Base-by-base conservation (phyloP, 2,329 filamentous ascomycete genomes). In the Phyllosticta citribraziliensis region DNA sequence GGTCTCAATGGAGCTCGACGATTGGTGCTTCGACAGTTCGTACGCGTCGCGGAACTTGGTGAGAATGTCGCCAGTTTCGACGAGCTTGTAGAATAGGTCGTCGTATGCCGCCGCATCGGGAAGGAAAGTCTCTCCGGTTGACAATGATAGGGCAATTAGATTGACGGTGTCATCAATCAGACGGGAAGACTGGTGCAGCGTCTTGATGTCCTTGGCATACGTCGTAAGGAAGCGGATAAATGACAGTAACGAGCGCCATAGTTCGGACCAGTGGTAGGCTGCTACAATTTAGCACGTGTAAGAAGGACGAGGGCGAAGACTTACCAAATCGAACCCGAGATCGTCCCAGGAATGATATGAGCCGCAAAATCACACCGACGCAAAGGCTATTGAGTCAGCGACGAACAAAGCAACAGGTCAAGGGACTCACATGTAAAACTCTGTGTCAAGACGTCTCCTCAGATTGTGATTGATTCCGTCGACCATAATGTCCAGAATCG, bases 61-160 rank as follows among this genome's bases (percentile, higher is more conserved):
- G 22, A 97, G 81, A 12, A 90, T 82, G 56, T 96, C 90, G 11
- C 92, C 91, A 1, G 88, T 89, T 74, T 99, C 94, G 25, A 97
- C 91, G 1, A 97, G 83, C 76, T 99, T 99, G 83, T 99, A 99
- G 76, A 99, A 97, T 0, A 99, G 80, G 70, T 99, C 94, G 68
- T 99, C 94, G 73, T 97, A 97, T 1, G 90, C 87, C 19, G 88
- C 84, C 0, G 91, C 87, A 30, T 89, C 89, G 0, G 93, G 94
- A 8, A 99, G 81, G 74, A 99, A 97, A 2, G 88, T 86, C 72
- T 97, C 94, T 6, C 94, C 94, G 2, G 86, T 84, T 1, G 89
- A 94, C 8, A 99, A 80, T 2, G 90, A 89, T 50, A 97, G 82
- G 1, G 90, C 90, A 50, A 97, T 80, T 5, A 97, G 78, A 69